These are phyloP conservation scores for Fusarium robinianum DNA, from an alignment of 2,329 filamentous ascomycete genomes.

Conservation along the genomic window DNA sequence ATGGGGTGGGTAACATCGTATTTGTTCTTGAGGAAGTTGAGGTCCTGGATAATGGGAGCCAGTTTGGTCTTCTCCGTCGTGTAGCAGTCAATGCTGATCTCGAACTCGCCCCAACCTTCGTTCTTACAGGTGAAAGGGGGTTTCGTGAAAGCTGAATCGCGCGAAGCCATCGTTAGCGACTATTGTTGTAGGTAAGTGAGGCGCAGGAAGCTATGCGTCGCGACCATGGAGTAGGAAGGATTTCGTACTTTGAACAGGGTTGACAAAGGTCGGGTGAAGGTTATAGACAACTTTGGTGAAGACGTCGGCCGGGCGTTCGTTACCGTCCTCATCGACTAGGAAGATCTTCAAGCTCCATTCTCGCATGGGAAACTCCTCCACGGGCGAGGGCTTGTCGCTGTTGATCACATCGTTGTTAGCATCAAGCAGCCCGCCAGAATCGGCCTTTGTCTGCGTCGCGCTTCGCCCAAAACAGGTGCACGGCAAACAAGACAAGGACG, in stretches of 20 bases:
- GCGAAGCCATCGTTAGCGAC: conserved; percentile 22
- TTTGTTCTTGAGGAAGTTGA: conserved; percentile 81
- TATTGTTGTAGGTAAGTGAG: too few relatives aligned
- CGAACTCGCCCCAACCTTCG: conserved; percentile 98
- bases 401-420: conserved; percentile 9
- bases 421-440: conserved; percentile 8
- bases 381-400: conserved; percentile 73
- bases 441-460: too few relatives aligned
- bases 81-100: conserved; percentile 84
- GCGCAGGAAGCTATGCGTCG: too few relatives aligned
- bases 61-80: conserved; percentile 87
- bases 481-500: too few relatives aligned
- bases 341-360: conserved; percentile 88
- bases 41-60: conserved; percentile 74
- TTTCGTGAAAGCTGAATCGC: conserved; percentile 69
- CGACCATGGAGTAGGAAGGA: neutral
- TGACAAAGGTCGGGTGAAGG: conserved; percentile 90
- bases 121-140: conserved; percentile 89
- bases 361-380: conserved; percentile 90
- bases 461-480: too few relatives aligned
- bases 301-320: conserved; percentile 78
- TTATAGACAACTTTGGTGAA: conserved; percentile 94
- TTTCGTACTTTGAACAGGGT: conserved; percentile 78
- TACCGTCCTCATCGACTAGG: conserved; percentile 82
- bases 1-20: conserved; percentile 85